Evolutionary conservation across 768 basidiomycete species (phyloP), one percentile per base, ranked within the genome.

Genomic region (Filobasidium floriforme): DNA sequence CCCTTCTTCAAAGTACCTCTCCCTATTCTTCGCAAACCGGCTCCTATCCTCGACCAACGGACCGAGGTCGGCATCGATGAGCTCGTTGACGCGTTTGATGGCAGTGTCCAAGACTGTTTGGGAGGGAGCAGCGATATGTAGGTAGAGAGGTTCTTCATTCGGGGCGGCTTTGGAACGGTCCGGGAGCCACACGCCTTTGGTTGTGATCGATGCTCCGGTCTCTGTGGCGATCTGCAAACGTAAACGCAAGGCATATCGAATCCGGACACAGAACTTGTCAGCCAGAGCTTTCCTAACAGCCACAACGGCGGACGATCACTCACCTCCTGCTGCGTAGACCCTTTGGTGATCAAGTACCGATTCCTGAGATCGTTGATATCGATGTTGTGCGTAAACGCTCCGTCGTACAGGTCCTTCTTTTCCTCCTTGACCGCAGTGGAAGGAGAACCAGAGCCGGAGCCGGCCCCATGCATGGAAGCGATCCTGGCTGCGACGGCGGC

Each of bases 361-460:
- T 98, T 98, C 76, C 93, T 82, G 59, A 92, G 82, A 79, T 98
- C 93, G 77, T 98, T 97, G 78, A 98, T 96, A 77, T 97, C 94
- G 64, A 97, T 93, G 74, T 96, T 90, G 70, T 89, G 84, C 14
- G 86, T 87, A 72, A 87, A 97, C 55, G 89, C 89, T 51, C 83
- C 89, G 71, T 90, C 89, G 59, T 88, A 85, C 1, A 82, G 81
- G 74, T 90, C 89, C 70, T 85, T 84, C 60, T 79, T 72, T 19
- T 70, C 68, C 51, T 68, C 66, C 19, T 82, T 82, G 74, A 73
- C 72, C 4, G 73, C 81, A 67, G 76, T 71, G 37, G 69, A 52
- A 18, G 69, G 65, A 40, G 80, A 81, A n/a, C 65, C 51, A 22
- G 63, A 62, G 15, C 32, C 32, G 29, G 4, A 15, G 61, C 64